These are phyloP conservation scores for Nitzschia sp. DNA, from an alignment of 108 stramenopile species.

Conservation along the genomic window DNA sequence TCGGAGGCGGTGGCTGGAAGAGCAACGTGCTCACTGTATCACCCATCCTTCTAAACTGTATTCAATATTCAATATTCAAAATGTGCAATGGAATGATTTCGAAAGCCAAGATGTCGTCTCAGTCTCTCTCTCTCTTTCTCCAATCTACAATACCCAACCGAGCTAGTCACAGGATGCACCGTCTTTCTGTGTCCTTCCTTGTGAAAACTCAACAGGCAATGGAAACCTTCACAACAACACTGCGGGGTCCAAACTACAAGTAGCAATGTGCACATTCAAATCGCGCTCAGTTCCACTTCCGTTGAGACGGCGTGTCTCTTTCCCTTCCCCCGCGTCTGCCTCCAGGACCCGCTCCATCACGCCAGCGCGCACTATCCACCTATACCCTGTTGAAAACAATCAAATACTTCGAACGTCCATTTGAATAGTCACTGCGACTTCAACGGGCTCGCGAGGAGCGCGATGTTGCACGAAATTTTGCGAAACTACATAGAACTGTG, in stretches of 20 bases:
- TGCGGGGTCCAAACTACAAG: neutral
- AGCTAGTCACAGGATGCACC: too few relatives aligned
- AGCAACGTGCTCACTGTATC: conserved; percentile 83
- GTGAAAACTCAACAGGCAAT: too few relatives aligned
- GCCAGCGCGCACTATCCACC: neutral
- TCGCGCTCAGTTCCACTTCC: conserved; percentile 1
- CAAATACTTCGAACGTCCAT: conserved; percentile 1
- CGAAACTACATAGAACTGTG: too few relatives aligned
- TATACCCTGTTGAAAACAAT: neutral
- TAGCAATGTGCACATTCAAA: neutral
- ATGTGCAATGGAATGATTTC: too few relatives aligned
- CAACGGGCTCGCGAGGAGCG: conserved; percentile 11
- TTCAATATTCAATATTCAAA: too few relatives aligned
- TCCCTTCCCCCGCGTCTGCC: too few relatives aligned
- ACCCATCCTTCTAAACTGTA: conserved; percentile 59
- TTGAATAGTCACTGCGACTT: conserved; percentile 3
- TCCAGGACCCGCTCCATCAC: too few relatives aligned
- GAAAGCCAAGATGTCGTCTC: too few relatives aligned
- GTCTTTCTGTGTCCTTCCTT: too few relatives aligned
- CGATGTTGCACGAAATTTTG: conserved; percentile 11
- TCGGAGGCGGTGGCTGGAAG: conserved; percentile 87
- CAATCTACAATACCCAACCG: neutral
- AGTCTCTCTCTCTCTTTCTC: neutral
- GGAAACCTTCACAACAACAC: neutral
- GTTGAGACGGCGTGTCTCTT: neutral